Percentiles rank a stretch among this genome's conserved stretches.
These are phyloP conservation scores for Penicillium daleae DNA, from an alignment of 495 filamentous ascomycete genomes.

Conservation along the genomic window DNA sequence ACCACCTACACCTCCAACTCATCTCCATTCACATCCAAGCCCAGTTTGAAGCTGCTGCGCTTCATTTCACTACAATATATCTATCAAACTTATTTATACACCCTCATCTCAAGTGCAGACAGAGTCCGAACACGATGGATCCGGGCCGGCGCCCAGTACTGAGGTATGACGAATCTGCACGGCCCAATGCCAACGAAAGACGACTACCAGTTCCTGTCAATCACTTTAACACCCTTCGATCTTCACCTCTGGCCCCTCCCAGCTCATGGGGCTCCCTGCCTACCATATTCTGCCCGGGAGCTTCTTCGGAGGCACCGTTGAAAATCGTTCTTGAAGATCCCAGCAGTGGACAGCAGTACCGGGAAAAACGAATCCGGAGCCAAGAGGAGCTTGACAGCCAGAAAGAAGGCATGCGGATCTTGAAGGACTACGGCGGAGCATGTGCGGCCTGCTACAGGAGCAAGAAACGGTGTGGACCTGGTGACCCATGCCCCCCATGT, in stretches of 20 bases:
- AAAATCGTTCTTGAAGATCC: conserved; percentile 24
- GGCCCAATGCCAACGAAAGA: background rate
- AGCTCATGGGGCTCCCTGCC: background rate
- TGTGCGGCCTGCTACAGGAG: conserved; percentile 32
- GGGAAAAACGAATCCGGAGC: conserved; percentile 17
- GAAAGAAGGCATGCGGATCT: conserved; percentile 17
- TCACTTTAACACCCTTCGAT: background rate
- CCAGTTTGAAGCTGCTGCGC: background rate
- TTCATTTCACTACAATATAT: background rate
- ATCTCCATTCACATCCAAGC: background rate
- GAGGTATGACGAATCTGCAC: background rate
- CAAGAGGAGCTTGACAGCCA: conserved; percentile 19
- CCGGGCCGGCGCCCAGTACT: background rate
- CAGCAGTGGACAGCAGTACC: conserved; percentile 1
- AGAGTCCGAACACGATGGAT: background rate
- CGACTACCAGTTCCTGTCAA: background rate
- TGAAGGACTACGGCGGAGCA: conserved; percentile 32
- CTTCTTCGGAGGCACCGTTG: background rate
- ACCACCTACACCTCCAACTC: background rate
- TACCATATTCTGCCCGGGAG: background rate
- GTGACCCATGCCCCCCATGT: conserved; percentile 28
- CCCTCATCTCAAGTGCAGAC: background rate
- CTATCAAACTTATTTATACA: background rate
- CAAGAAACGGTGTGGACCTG: conserved; percentile 34
- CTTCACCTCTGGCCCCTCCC: background rate